Base-by-base conservation (phyloP, 1,139 yeast species). In the Geotrichum klebahnii region DNA sequence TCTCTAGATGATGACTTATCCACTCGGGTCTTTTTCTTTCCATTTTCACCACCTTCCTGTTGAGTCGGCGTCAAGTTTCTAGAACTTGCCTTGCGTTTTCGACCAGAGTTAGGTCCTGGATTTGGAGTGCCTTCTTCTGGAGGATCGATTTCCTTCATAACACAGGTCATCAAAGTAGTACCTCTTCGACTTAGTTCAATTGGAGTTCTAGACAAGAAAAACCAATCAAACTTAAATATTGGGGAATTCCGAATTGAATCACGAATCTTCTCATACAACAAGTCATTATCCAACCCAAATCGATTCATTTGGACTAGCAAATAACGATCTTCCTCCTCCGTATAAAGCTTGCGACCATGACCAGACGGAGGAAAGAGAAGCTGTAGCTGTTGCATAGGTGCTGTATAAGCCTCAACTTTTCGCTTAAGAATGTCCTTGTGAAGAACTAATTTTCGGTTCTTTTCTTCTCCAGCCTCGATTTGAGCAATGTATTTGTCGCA, bases 201-300 rank as follows among this genome's bases (percentile, higher is more conserved):
- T 0, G 95, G 80, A 0, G 95, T 83, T 59, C 98, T 76, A 0
- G 96, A 85, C 55, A 79, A 74, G 64, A 92, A 79, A 65, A 82
- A 92, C 94, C 96, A 92, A 61, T 92, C 96, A 65, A 88, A 92
- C 47, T 79, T 77, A 71, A 92, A 92, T 48, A 85, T 67, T 43
- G 87, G 92, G 53, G 90, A 82, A 6, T 73, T 72, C 53, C 78
- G 69, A 22, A 90, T 83, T 46, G 87, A 94, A 53, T 83, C 85
- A 55, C 87, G 85, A 44, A 92, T 80, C 57, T 75, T 77, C 57
- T 90, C 96, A 58, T 78, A 81, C 41, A 92, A 72, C 51, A 80
- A 77, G 36, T 84, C 87, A 29, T 80, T 72, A 59, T 82, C 79
- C 20, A 90, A 70, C 0, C 98, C 98, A 59, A 82, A 77, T 57